phyloP scores from a whole-genome alignment of 116 monocot species.

The Dioscorea cayenensis region DNA sequence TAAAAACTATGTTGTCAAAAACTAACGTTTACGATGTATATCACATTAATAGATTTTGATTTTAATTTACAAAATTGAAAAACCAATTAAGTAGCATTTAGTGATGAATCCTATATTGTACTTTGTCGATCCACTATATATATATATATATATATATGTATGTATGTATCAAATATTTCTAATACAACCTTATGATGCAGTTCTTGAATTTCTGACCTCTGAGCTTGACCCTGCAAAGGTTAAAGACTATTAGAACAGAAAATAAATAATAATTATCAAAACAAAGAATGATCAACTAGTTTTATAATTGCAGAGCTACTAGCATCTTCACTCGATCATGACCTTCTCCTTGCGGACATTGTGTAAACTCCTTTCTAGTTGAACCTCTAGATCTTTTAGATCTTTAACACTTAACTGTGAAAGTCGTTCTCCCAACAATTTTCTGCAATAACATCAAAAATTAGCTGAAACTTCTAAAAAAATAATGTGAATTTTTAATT shows the following conservation, averaged over 20 bases:
- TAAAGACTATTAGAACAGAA: slow-evolving; percentile 1
- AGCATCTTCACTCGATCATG: background rate
- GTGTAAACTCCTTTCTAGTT: slow-evolving; percentile 35
- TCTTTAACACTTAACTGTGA: slow-evolving; percentile 23
- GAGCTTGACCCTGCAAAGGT: slow-evolving; percentile 21
- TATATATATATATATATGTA: background rate
- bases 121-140: too few relatives aligned
- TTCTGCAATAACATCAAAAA: background rate
- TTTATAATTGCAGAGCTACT: background rate
- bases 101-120: too few relatives aligned
- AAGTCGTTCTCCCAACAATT: slow-evolving; percentile 23
- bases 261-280: background rate
- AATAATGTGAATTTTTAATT: background rate
- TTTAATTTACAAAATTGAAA: too few relatives aligned
- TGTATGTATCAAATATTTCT: background rate
- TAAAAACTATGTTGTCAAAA: too few relatives aligned
- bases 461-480: background rate
- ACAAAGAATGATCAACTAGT: background rate
- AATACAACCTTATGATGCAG: slow-evolving; percentile 16
- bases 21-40: too few relatives aligned
- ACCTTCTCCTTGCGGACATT: slow-evolving; percentile 32
- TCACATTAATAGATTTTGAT: too few relatives aligned
- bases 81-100: too few relatives aligned
- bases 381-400: slow-evolving; percentile 33
- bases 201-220: slow-evolving; percentile 25